These are phyloP conservation scores for Geosiphon pyriformis DNA, from an alignment of 192 early-diverging fungal genomes.

Conservation along the genomic window DNA sequence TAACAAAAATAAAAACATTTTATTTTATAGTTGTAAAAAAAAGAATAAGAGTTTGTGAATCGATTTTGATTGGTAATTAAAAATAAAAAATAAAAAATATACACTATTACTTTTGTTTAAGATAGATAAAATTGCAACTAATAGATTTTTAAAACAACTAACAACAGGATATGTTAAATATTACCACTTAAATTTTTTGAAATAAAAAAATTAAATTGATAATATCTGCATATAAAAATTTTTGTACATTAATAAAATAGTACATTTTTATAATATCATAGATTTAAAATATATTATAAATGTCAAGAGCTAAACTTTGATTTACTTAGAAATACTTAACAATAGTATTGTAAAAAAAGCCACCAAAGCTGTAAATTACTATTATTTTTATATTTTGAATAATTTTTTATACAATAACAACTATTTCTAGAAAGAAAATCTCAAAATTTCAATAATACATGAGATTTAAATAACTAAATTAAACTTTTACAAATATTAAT, in stretches of 20 bases:
- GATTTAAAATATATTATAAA: constrained; percentile 3
- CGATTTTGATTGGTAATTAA: not conserved
- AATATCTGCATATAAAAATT: not conserved
- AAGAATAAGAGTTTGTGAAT: not conserved
- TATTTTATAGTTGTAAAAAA: too few relatives aligned
- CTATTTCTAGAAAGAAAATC: too few relatives aligned
- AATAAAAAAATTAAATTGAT: constrained; percentile 8
- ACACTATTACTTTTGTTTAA: not conserved
- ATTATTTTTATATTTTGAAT: constrained; percentile 13
- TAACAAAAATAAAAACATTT: too few relatives aligned
- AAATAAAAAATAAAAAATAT: not conserved
- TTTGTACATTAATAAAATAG: not conserved
- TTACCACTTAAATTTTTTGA: constrained; percentile 1
- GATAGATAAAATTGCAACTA: not conserved
- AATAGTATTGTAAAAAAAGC: too few relatives aligned
- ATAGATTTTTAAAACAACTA: constrained; percentile 11
- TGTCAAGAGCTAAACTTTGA: constrained; percentile 4
- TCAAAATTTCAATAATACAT: too few relatives aligned
- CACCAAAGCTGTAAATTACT: too few relatives aligned
- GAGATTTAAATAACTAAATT: too few relatives aligned
- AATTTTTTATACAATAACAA: constrained; percentile 2
- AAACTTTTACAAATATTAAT: too few relatives aligned
- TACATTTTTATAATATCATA: not conserved
- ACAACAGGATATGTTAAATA: not conserved
- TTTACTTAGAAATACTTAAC: constrained; percentile 2